Evolutionary conservation across 1,284 basidiomycete genomes (phyloP), one percentile per base, ranked within the genome.

Genomic region (Apiotrichum mycotoxinovorans): DNA sequence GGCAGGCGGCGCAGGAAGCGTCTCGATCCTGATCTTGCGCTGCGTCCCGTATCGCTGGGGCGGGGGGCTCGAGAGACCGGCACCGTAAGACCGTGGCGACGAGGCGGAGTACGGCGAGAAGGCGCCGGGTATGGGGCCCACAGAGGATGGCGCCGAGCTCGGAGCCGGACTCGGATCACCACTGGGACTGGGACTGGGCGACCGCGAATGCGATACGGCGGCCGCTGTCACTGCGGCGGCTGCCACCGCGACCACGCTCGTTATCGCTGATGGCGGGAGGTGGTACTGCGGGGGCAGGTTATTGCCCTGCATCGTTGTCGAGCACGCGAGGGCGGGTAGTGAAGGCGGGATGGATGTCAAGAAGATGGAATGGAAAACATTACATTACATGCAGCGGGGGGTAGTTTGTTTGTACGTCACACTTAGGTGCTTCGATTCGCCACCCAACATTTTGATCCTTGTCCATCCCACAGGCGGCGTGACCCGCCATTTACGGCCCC

Each of bases 271-370:
- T 41, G 51, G 42, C 42, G 51, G 51, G 41, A 52, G 33, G 22
- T 33, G 22, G 51, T 52, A 52, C 43, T 52, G 51, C 35, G 51
- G 43, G 5, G 51, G 51, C 22, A 52, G 51, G 35, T 27, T 25
- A 27, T 46, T 38, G 22, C 10, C 8, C 30, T 18, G 20, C 26
- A 33, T 11, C 17, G 38, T n/a, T 38, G 33, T 37, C 46, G 26
- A 35, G 46, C 46, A 22, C 25, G 35, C 35, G 30, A 34, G 26
- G 3, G 27, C 18, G 17, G 30, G 26, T 35, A 25, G 11, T 5
- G 45, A 34, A 30, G 30, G 30, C 12, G 30, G 30, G 30, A 30
- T 30, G 5, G 30, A 30, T 5, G 12, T 30, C 30, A 5, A 30
- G 30, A 12, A 30, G 30, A 30, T 5, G 5, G 30, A 7, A 12